A percentile compares a stretch with the other conserved stretches of the same genome.
Evolutionary conservation across 2,329 filamentous ascomycete genomes (phyloP).

Genomic region (Fusarium fujikuroi): DNA sequence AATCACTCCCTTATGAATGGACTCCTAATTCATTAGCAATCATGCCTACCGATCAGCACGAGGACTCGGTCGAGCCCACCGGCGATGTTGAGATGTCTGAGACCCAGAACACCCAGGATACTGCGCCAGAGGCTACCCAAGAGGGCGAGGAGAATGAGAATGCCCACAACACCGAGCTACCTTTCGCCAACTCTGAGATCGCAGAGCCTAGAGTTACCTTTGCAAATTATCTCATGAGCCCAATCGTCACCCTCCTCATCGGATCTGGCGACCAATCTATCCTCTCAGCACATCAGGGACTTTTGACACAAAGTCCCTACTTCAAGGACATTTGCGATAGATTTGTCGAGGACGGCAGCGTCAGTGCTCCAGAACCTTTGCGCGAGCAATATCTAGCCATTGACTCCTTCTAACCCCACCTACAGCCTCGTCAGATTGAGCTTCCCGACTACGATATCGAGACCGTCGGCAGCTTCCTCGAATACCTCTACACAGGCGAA

Average conservation of each 20-base stretch:
- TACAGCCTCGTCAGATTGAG: conserved; percentile 71
- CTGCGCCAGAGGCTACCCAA: conserved; percentile 45
- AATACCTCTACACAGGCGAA: conserved; percentile 55
- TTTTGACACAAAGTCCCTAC: conserved; percentile 79
- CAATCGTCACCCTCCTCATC: conserved; percentile 74
- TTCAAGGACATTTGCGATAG: conserved; percentile 72
- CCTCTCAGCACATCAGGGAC: conserved; percentile 81
- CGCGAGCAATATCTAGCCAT: background rate
- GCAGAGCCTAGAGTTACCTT: conserved; percentile 57
- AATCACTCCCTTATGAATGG: background rate
- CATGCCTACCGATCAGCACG: conserved; percentile 46
- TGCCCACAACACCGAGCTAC: conserved; percentile 49
- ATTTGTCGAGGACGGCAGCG: conserved; percentile 70
- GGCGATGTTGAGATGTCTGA: conserved; percentile 56
- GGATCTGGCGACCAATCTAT: conserved; percentile 70
- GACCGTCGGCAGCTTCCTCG: conserved; percentile 54
- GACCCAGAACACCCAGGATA: conserved; percentile 22
- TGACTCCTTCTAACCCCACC: background rate
- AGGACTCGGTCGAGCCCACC: conserved; percentile 42
- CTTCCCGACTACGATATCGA: conserved; percentile 59
- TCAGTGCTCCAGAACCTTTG: conserved; percentile 52
- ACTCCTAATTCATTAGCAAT: conserved; percentile 18
- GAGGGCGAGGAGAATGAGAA: conserved; percentile 50
- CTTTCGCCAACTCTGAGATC: conserved; percentile 52
- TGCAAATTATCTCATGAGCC: conserved; percentile 72